Percentiles rank a stretch among this genome's conserved stretches.
phyloP scores from a whole-genome alignment of 257 asterid genomes.

The Hygrophila difformis region DNA sequence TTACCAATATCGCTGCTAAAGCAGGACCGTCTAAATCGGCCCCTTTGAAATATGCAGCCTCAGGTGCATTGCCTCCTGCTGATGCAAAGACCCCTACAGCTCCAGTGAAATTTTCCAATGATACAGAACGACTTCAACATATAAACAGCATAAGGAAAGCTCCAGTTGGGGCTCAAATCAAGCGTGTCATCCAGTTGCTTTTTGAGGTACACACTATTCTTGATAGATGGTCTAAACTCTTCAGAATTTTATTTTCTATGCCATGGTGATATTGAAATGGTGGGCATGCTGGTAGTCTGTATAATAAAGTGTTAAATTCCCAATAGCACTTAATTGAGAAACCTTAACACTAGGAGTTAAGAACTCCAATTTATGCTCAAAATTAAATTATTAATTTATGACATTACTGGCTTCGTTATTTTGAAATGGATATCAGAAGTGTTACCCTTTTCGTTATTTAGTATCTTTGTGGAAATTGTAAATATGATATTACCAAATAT shows the following conservation, averaged over 20 bases:
- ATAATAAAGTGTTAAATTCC: no score
- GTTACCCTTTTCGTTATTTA: no score
- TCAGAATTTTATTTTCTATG: no score
- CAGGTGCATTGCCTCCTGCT: conserved; percentile 22
- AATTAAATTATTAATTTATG: no score
- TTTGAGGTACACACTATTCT: conserved; percentile 40
- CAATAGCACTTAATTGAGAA: no score
- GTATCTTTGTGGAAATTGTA: no score
- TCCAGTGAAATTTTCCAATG: conserved; percentile 69
- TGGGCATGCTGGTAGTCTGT: no score
- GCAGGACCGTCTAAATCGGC: conserved; percentile 34
- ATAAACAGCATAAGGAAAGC: conserved; percentile 88
- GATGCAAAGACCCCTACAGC: conserved; percentile 48
- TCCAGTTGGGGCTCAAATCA: conserved; percentile 91
- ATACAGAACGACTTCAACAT: conserved; percentile 79
- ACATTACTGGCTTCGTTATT: background rate
- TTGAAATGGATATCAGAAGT: no score
- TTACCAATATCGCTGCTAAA: conserved; percentile 35
- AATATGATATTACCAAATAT: background rate
- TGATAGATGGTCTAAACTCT: background rate
- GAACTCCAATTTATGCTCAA: no score
- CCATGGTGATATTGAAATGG: no score
- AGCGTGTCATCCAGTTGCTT: conserved; percentile 83
- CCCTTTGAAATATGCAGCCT: conserved; percentile 26
- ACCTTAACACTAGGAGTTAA: no score